phyloP scores from a whole-genome alignment of 2,329 filamentous ascomycete species.

The Epichloe festucae region DNA sequence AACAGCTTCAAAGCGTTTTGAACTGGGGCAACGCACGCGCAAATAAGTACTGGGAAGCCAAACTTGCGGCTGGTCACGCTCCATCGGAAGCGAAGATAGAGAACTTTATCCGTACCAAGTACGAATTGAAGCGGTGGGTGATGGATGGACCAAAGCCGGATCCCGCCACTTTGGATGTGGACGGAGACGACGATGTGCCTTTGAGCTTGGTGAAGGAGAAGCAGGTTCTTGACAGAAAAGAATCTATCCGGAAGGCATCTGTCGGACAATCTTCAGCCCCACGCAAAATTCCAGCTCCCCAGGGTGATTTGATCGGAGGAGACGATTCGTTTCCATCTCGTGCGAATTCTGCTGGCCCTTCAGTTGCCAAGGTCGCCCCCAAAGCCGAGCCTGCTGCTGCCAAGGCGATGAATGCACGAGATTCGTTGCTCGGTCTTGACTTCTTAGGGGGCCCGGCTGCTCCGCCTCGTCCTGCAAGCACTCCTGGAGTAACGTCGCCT shows the following conservation, averaged over 20 bases:
- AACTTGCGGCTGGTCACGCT: constrained; percentile 78
- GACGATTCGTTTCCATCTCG: constrained; percentile 55
- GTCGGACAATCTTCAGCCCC: constrained; percentile 29
- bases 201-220: constrained; percentile 53
- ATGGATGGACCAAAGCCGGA: constrained; percentile 96
- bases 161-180: constrained; percentile 71
- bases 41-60: constrained; percentile 98
- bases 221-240: constrained; percentile 47
- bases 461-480: constrained; percentile 72
- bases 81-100: constrained; percentile 97
- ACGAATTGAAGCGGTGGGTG: constrained; percentile 97
- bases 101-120: constrained; percentile 98
- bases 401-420: constrained; percentile 59
- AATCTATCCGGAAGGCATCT: constrained; percentile 47
- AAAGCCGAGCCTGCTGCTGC: constrained; percentile 54
- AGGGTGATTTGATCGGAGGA: constrained; percentile 74
- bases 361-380: constrained; percentile 41
- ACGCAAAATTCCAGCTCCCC: constrained; percentile 26
- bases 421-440: constrained; percentile 84
- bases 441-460: constrained; percentile 69
- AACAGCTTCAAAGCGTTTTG: constrained; percentile 86
- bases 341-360: constrained; percentile 61
- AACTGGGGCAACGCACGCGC: constrained; percentile 93
- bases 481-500: constrained; percentile 48
- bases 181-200: constrained; percentile 73